Evolutionary conservation across 2,329 filamentous ascomycete species (phyloP), one percentile per base, ranked within the genome.

Genomic region (Cladophialophora exuberans): DNA sequence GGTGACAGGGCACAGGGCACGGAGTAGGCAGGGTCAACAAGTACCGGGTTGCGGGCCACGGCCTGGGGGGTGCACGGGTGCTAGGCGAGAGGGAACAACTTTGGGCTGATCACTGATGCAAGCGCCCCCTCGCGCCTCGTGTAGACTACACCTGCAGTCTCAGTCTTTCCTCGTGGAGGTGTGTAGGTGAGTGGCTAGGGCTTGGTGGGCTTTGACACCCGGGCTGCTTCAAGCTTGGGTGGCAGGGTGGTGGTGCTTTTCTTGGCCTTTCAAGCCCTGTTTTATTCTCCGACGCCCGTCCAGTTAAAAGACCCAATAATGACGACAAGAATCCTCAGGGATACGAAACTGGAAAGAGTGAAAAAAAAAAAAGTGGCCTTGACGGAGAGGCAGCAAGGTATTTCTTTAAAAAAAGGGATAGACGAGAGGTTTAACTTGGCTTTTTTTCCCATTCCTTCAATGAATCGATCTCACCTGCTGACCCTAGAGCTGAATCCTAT

Each of bases 201-300:
- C n/a, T n/a, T n/a, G n/a, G n/a, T n/a, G n/a, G n/a, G n/a, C n/a
- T n/a, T n/a, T n/a, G n/a, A n/a, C n/a, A n/a, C n/a, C n/a, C n/a
- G n/a, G n/a, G n/a, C n/a, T n/a, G n/a, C n/a, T n/a, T n/a, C n/a
- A n/a, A n/a, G n/a, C n/a, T n/a, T n/a, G n/a, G n/a, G 41, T 33
- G 43, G 31, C 18, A 44, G 42, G 25, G 47, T 35, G 43, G 35
- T 43, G 20, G 43, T 41, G 22, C 11, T n/a, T 6, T 9, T 5
- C 28, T 15, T 28, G 31, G 15, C 18, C 20, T 38, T 39, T 11
- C n/a, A n/a, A 52, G 48, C 50, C 53, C 51, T 56, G 53, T 60
- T 59, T 57, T 57, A 60, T 60, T 56, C 57, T 52, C 54, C 50
- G 53, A 46, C 35, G 38, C 33, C 38, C 23, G 36, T 13, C 9